Base-by-base conservation (phyloP, 805 yeast species). In the Sugiyamaella lignohabitans region DNA sequence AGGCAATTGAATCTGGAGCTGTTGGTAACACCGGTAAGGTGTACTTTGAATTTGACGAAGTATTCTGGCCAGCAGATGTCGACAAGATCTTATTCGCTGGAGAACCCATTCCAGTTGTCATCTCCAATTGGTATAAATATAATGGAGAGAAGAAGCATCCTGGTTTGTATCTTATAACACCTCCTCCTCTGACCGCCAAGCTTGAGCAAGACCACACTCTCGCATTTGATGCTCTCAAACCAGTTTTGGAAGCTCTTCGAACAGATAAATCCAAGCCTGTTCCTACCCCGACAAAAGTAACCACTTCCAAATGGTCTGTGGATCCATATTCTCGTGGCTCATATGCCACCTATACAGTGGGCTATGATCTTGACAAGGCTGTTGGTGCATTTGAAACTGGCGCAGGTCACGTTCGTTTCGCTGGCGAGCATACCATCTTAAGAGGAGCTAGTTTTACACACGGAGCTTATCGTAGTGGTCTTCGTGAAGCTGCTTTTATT, bases 391-490 rank as follows among this genome's bases (percentile, higher is more conserved):
- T 85, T 48, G 70, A 75, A 17, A 74, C 75, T 20, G 86, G 87
- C 0, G 66, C 75, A 18, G 79, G 73, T 11, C 68, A 72, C 5
- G 65, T 88, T 2, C 69, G 95, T 37, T 88, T 88, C 69, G 96
- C 96, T 0, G 97, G 97, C 5, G 97, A 88, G 60, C 96, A 88
- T 61, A 84, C 96, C 0, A 78, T 80, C 20, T 65, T 78, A 54
- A 95, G 87, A 53, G 96, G 95, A 5, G 84, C 87, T 10, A 96
- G 96, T 0, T 88, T 95, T 56, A 93, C 84, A 3, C 94, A 88
- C 61, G 97, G 96, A 0, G 96, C 96, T 0, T 87, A 87, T 78
- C 68, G 70, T 51, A 82, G 91, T 58, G 96, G 91, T 1, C 59
- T 55, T 42, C 67, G 91, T 52, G 81, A 77, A 53, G 81, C 80